Base-by-base conservation (phyloP, 306 rosid genomes). In the Potentilla sterilis region DNA sequence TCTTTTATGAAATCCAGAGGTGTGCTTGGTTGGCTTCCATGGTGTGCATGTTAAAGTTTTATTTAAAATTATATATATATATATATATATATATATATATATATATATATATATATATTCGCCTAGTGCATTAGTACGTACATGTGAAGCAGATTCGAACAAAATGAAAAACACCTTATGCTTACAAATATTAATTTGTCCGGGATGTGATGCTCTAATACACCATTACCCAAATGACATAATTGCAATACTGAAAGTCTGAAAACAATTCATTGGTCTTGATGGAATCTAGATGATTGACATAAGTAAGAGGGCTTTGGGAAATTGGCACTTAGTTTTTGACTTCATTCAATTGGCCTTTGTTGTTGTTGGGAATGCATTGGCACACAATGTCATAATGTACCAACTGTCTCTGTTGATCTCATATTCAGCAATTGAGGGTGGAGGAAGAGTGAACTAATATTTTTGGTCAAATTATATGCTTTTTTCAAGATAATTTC, bases 281-380 rank as follows among this genome's bases (percentile, higher is more conserved):
- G 28, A 24, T 21, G 70, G 78, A 58, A 48, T 55, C 72, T 73
- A 71, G 68, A 22, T 78, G 18, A 65, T 72, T 68, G 59, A 24
- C 64, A 54, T 61, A 61, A 55, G 72, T 47, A 42, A 47, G 47
- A 73, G 11, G 52, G 32, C 69, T 70, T 75, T 68, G 79, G 77
- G 41, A 28, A 9, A 49, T 37, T 81, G 61, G 22, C 69, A 61
- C 58, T 35, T 46, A 0, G 8, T 65, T 62, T 68, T 76, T 73
- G 49, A 80, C 54, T 78, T 28, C 38, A 16, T 68, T 44, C 46
- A 43, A 16, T 77, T 66, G 67, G 65, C 70, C 28, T 55, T 55
- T 58, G 73, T 55, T 73, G 70, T 40, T 77, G 19, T 70, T 54
- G 41, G 58, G 65, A 41, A 32, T 79, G 73, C 73, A 74, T 55